Base-by-base conservation (phyloP, 2,329 filamentous ascomycete genomes). In the Hysterium pulicare region DNA sequence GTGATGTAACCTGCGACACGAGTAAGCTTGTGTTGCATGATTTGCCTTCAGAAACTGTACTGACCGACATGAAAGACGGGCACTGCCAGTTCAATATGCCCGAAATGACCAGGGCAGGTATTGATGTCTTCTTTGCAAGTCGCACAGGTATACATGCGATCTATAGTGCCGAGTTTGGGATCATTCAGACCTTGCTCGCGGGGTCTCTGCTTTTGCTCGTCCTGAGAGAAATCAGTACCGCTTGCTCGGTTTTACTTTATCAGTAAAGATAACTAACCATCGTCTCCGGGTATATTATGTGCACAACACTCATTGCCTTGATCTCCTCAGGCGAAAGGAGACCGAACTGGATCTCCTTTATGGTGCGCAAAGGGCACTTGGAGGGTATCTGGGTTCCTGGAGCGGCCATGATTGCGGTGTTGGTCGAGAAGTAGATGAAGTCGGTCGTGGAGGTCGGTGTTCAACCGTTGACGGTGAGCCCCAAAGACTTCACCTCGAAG, bases 271-370 rank as follows among this genome's bases (percentile, higher is more conserved):
- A 35, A 62, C 72, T 48, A 61, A 78, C 77, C 93, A 98, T 96
- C 21, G 93, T 97, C 76, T 98, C 93, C n/a, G 93, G 90, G 66
- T 96, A 97, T 68, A 93, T 81, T 67, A 98, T 91, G 68, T 95
- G 88, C 57, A 84, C 87, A 51, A 97, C 91, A 71, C 90, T 96
- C 89, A 97, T 94, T 62, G 86, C 90, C 77, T 98, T 97, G 72
- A 97, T 95, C 76, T 98, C 94, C 69, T 98, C 93, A 20, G 93
- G 93, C 26, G 93, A 95, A 71, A 98, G 82, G 66, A 98, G 81
- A 65, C 93, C 93, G 67, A 98, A 98, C 77, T 98, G 94, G 61
- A 98, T 95, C 79, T 98, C 94, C 79, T 96, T 86, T 62, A 98
- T 90, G 55, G 87, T 95, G 78, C 93, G 91, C 80, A 97, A 80